These are phyloP conservation scores for Aristolochia californica DNA, from an alignment of 164 flowering plant species.

Conservation along the genomic window DNA sequence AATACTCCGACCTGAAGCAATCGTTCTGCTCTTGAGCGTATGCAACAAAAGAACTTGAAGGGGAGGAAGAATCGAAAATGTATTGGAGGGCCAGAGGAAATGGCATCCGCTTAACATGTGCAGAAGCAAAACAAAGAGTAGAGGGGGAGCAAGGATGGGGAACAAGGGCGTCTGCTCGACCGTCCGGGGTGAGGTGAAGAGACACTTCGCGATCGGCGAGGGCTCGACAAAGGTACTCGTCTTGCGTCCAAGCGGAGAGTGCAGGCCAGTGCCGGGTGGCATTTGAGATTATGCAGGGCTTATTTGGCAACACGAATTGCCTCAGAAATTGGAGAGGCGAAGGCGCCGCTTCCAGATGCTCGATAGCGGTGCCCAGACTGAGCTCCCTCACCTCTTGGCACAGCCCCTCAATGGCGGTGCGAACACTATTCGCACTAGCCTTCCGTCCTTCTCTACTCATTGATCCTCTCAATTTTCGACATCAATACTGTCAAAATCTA, in stretches of 20 bases:
- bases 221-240: conserved; percentile 30
- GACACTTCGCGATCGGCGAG: conserved; percentile 36
- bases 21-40: conserved; percentile 91
- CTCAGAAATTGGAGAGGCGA: conserved; percentile 66
- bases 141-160: conserved; percentile 15
- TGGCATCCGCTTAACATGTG: conserved; percentile 43
- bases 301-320: conserved; percentile 58
- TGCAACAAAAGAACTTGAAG: conserved; percentile 31
- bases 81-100: conserved; percentile 26
- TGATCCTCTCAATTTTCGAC: too few species aligned
- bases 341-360: conserved; percentile 50
- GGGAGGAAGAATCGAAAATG: conserved; percentile 5
- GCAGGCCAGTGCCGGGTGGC: conserved; percentile 79
- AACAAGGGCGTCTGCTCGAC: conserved; percentile 47
- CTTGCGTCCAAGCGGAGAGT: conserved; percentile 33
- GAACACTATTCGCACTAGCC: neutral
- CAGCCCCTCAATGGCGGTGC: conserved; percentile 14
- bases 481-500: too few species aligned
- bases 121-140: conserved; percentile 63
- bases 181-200: conserved; percentile 47
- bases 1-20: conserved; percentile 65
- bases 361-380: conserved; percentile 45
- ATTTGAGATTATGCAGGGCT: conserved; percentile 77
- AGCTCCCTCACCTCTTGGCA: conserved; percentile 83
- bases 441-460: neutral